Base-by-base conservation (phyloP, 805 yeast genomes). In the Gaillardinia entomophila region DNA sequence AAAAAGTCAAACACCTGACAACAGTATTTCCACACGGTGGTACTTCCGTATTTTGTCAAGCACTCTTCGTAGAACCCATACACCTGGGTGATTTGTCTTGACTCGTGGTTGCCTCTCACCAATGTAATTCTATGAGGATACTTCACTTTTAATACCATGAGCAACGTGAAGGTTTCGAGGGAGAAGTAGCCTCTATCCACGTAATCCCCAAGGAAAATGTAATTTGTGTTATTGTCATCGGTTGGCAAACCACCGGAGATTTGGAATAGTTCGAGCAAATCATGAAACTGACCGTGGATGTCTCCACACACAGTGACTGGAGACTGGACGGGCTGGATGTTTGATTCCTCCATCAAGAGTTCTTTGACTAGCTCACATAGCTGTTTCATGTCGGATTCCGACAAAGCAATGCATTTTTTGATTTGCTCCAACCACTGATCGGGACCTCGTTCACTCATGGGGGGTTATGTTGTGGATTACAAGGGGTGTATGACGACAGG, bases 1-100 rank as follows among this genome's bases (percentile, higher is more conserved):
- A 90, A 68, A 55, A 88, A 88, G 60, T 89, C 97, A 62, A 89
- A 88, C 30, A 89, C 96, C 58, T 89, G 96, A 59, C 96, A 89
- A 59, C 96, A 87, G 60, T 85, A 85, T 57, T 87, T 87, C 96
- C 96, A 89, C 23, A 88, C 96, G 16, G 95, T 86, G 15, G 95
- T 86, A 25, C 90, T 82, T 14, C 97, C 97, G 55, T 89, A 89
- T 58, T 89, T 89, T 35, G 87, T 82, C 38, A 89, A 57, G 55
- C 97, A 89, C 60, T 89, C 97, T 57, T 89, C 97, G 61, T 92
- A 90, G 60, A 90, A 90, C 4, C 98, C 98, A 61, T 90, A 90
- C 24, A 89, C 97, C 64, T 90, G 97, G n/a, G 98, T 90, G 53
- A 92, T 92, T 54, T 92, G 98, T 48, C 98, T 73, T 4, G 92